Percentiles rank a stretch among this genome's conserved stretches.
These are phyloP conservation scores for Fusarium tanahbumbuense DNA, from an alignment of 2,329 filamentous ascomycete genomes.

Conservation along the genomic window DNA sequence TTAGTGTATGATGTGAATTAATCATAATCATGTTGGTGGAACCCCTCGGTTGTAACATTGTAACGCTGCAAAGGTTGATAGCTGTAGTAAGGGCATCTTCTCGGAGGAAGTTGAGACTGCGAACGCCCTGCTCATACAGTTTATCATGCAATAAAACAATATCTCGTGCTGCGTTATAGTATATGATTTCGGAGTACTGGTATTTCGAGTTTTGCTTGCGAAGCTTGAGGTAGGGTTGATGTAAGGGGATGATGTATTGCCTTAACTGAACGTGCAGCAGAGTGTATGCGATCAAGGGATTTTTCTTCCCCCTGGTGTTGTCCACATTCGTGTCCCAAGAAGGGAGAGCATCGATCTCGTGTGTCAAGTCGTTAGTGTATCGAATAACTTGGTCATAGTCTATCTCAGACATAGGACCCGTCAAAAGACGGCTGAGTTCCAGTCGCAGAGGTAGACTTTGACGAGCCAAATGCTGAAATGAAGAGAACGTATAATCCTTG, in stretches of 20 bases:
- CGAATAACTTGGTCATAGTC: conserved; percentile 72
- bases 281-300: conserved; percentile 69
- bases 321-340: conserved; percentile 61
- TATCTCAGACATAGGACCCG: conserved; percentile 64
- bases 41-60: conserved; percentile 68
- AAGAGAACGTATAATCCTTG: conserved; percentile 68
- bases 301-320: conserved; percentile 58
- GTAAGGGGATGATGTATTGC: conserved; percentile 71
- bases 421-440: conserved; percentile 67
- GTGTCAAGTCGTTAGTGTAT: conserved; percentile 70
- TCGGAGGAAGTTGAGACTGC: conserved; percentile 69
- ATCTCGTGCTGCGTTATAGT: conserved; percentile 71
- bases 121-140: conserved; percentile 68
- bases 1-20: conserved; percentile 69
- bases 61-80: conserved; percentile 71
- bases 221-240: conserved; percentile 70
- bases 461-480: conserved; percentile 68
- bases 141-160: conserved; percentile 72
- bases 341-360: conserved; percentile 69
- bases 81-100: conserved; percentile 70
- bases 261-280: conserved; percentile 70
- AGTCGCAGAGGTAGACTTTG: conserved; percentile 67
- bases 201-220: conserved; percentile 70
- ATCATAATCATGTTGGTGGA: conserved; percentile 73
- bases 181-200: conserved; percentile 71